Base-by-base conservation (phyloP, 768 basidiomycete species). In the Myochromella boudieri region DNA sequence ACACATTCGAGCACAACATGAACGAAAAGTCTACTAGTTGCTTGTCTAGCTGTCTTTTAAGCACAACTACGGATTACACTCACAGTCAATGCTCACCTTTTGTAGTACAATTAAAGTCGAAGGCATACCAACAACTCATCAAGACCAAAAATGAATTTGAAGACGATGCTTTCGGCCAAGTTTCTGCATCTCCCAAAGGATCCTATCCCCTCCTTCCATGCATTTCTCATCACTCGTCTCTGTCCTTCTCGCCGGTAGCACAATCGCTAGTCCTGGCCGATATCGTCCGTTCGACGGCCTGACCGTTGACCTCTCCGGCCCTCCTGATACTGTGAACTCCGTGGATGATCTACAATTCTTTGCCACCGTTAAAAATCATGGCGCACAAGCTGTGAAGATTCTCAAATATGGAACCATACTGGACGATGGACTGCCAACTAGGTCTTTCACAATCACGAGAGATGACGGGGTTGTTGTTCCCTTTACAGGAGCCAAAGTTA, bases 331-430 rank as follows among this genome's bases (percentile, higher is more conserved):
- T 39, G 65, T 74, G 38, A 54, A 41, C 43, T 72, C 75, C 4
- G 50, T 74, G 51, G 60, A 65, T 8, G 68, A 69, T 43, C 62
- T 75, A 54, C 65, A 66, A 49, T 62, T 75, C 55, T 67, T 64
- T 20, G 72, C 74, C 4, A 53, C 68, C 7, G 64, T 77, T 12
- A 74, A 60, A 24, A 75, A 77, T 59, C 63, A 54, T 24, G 72
- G 72, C 18, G 48, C 65, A 25, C 66, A 71, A 44, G 56, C 58
- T 37, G 60, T 74, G 53, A 74, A 68, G 59, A 54, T 75, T 40
- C 65, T 77, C 61, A 74, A 71, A 54, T 75, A 71, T 52, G 70
- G 63, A n/a, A 75, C 75, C 12, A 68, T 76, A 44, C 66, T 75
- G 44, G 73, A 76, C 57, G 62, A 60, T 31, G 57, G 66, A 22